A percentile compares a stretch with the other conserved stretches of the same genome.
phyloP scores from a whole-genome alignment of 306 rosid species.

The Fagus crenata region DNA sequence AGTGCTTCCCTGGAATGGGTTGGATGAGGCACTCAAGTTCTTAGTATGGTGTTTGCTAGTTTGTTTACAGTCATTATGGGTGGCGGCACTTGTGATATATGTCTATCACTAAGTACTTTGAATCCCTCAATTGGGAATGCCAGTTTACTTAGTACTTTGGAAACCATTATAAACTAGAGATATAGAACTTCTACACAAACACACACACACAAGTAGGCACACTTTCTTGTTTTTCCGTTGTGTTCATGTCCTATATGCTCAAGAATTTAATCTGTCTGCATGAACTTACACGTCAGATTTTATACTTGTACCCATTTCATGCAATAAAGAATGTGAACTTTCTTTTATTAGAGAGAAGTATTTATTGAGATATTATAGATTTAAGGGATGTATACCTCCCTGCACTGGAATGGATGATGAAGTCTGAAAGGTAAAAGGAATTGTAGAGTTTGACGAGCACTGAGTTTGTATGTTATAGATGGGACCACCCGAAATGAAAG shows the following conservation, averaged over 20 bases:
- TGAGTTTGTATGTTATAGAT: slow-evolving; percentile 62
- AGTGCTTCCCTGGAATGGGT: not conserved
- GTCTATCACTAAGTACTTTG: not conserved
- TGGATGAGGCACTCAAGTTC: not conserved
- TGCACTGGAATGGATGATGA: slow-evolving; percentile 16
- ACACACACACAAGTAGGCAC: not conserved
- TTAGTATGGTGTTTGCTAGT: not conserved
- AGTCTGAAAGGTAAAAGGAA: slow-evolving; percentile 49
- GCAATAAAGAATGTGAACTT: not conserved
- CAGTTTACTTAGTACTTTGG: not conserved
- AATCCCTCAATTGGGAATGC: not conserved
- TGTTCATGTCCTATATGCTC: not conserved
- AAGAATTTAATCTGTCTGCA: not conserved
- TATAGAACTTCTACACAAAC: not conserved
- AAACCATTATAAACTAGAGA: not conserved
- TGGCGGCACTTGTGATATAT: not conserved
- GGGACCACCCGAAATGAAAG: slow-evolving; percentile 67
- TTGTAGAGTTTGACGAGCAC: slow-evolving; percentile 52
- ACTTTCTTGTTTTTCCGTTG: not conserved
- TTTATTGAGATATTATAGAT: not conserved
- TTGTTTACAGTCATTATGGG: not conserved
- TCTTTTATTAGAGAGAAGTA: not conserved
- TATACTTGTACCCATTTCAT: not conserved
- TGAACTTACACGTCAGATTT: not conserved
- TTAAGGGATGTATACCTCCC: slow-evolving; percentile 50